Evolutionary conservation across 176 grass and related monocot species (phyloP).

Genomic region (Bothriochloa decipiens): DNA sequence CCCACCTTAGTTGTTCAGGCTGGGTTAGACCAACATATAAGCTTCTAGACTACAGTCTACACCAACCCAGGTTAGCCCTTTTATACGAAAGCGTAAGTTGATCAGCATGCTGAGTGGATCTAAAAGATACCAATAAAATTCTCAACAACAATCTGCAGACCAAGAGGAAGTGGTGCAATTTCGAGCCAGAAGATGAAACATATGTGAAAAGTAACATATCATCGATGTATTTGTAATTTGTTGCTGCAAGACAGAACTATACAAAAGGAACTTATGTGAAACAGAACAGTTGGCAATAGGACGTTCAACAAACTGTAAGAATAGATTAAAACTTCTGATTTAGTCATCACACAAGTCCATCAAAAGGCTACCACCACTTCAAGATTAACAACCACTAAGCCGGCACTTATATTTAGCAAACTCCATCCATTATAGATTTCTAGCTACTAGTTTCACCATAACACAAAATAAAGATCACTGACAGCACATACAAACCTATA

Average conservation of each 20-base stretch:
- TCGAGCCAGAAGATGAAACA: background rate
- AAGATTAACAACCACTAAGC: background rate
- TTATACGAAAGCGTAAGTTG: background rate
- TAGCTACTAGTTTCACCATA: background rate
- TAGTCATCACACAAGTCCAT: background rate
- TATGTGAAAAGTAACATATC: background rate
- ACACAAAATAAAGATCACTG: background rate
- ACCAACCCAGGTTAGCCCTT: background rate
- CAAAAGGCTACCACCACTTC: background rate
- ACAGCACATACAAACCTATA: background rate
- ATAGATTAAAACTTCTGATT: background rate
- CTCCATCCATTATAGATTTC: background rate
- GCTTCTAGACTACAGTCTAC: background rate
- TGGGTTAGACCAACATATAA: background rate
- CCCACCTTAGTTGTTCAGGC: background rate
- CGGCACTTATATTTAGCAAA: background rate
- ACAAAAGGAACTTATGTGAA: background rate
- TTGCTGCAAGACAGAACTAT: background rate
- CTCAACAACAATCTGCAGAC: background rate
- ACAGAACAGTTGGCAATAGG: background rate
- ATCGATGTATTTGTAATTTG: background rate
- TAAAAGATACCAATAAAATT: background rate
- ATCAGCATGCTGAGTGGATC: background rate
- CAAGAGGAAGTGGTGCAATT: background rate
- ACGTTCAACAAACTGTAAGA: background rate